Evolutionary conservation across 306 rosid genomes (phyloP).

Genomic region (Cicer judaicum): DNA sequence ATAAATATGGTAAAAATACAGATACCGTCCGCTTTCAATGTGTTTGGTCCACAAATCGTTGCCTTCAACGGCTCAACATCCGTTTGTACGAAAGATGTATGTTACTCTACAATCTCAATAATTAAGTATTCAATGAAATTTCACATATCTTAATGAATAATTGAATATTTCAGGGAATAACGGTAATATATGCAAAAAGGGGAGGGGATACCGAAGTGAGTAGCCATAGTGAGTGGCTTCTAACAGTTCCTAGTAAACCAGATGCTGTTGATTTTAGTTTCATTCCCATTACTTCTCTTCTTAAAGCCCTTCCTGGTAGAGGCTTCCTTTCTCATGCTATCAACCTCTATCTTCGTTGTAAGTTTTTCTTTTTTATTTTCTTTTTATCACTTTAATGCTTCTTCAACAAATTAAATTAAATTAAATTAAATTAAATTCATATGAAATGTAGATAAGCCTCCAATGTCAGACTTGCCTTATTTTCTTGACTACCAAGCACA

Average conservation of each 20-base stretch:
- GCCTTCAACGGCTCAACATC: conserved; percentile 59
- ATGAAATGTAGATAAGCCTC: conserved; percentile 77
- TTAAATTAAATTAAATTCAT: background rate
- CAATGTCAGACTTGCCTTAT: conserved; percentile 72
- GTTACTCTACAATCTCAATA: conserved; percentile 13
- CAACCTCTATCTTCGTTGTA: conserved; percentile 92
- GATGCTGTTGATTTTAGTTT: conserved; percentile 70
- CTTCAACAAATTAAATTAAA: too few species aligned
- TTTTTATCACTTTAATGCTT: too few species aligned
- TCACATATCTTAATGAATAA: background rate
- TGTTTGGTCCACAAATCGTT: conserved; percentile 64
- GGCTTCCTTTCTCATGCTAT: conserved; percentile 91
- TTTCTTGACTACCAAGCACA: conserved; percentile 88
- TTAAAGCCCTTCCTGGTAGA: conserved; percentile 73
- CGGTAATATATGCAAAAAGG: conserved; percentile 69
- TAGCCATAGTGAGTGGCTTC: conserved; percentile 86
- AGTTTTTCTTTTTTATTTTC: conserved; percentile 42
- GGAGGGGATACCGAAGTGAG: conserved; percentile 72
- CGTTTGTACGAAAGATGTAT: conserved; percentile 72
- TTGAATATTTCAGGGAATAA: conserved; percentile 59
- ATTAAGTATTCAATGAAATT: too few species aligned
- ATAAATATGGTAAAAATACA: conserved; percentile 42
- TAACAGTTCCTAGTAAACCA: conserved; percentile 65
- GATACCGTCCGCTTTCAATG: conserved; percentile 78
- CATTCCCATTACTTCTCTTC: conserved; percentile 89